phyloP scores from a whole-genome alignment of 2,329 filamentous ascomycete species.

The Triangularia setosa region DNA sequence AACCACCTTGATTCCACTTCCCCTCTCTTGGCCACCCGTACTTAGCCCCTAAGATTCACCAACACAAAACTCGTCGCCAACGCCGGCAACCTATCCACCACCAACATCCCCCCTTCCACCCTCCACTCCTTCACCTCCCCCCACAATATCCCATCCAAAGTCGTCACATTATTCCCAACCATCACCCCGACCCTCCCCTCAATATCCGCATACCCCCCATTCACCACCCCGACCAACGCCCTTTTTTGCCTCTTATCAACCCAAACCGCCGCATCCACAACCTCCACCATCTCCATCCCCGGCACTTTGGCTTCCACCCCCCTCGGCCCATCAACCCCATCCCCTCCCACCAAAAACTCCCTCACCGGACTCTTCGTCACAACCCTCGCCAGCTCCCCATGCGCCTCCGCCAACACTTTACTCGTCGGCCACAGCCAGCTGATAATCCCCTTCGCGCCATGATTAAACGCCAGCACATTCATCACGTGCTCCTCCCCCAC shows the following conservation, averaged over 20 bases:
- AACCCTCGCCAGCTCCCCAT: constrained; percentile 38
- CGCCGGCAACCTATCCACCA: constrained; percentile 28
- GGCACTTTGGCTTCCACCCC: neutral
- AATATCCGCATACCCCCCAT: constrained; percentile 28
- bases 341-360: constrained; percentile 37
- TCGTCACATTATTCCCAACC: constrained; percentile 18
- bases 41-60: too few species aligned
- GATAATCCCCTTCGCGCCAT: constrained; percentile 41
- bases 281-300: constrained; percentile 18
- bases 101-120: constrained; percentile 26
- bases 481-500: constrained; percentile 42
- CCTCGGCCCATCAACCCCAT: constrained; percentile 11
- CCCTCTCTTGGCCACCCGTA: neutral
- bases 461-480: constrained; percentile 43
- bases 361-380: constrained; percentile 36
- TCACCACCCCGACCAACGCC: constrained; percentile 38
- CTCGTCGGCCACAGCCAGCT: constrained; percentile 45
- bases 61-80: constrained; percentile 31
- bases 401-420: constrained; percentile 34
- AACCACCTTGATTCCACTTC: neutral
- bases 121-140: constrained; percentile 26
- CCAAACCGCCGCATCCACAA: constrained; percentile 38
- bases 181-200: constrained; percentile 18
- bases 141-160: constrained; percentile 26
- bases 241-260: constrained; percentile 15